A percentile compares a stretch with the other conserved stretches of the same genome.
phyloP scores from a whole-genome alignment of 2,329 filamentous ascomycete species.

The Rutstroemia sp. region DNA sequence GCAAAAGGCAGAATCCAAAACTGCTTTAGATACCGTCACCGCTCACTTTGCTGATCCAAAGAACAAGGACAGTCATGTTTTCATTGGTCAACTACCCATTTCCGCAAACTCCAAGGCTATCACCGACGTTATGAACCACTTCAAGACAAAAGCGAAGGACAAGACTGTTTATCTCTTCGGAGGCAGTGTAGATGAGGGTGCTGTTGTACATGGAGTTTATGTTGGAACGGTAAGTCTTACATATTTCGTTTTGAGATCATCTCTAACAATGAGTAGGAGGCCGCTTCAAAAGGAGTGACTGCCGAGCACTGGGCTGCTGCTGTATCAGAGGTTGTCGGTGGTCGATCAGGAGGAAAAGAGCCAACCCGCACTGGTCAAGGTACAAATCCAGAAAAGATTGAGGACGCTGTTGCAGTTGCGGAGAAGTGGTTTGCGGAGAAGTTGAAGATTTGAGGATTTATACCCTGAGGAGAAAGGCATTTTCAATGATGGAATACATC shows the following conservation, averaged over 20 bases:
- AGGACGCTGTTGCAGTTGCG: conserved; percentile 75
- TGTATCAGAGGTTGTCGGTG: conserved; percentile 75
- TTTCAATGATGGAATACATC: background rate
- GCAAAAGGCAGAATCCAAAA: conserved; percentile 87
- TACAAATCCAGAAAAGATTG: conserved; percentile 71
- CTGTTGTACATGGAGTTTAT: conserved; percentile 82
- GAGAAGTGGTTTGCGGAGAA: conserved; percentile 76
- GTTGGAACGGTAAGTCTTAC: conserved; percentile 64
- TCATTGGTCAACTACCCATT: conserved; percentile 70
- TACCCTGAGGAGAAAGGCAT: conserved; percentile 7
- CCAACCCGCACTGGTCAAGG: conserved; percentile 84
- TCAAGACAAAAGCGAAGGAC: conserved; percentile 79
- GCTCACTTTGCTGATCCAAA: conserved; percentile 57
- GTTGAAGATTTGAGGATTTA: conserved; percentile 44
- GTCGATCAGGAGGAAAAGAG: conserved; percentile 89
- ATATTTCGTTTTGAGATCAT: background rate
- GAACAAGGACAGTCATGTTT: conserved; percentile 60
- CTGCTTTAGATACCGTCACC: conserved; percentile 72
- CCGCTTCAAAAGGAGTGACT: conserved; percentile 64
- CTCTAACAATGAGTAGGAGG: conserved; percentile 39
- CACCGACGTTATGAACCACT: conserved; percentile 79
- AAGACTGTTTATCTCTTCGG: conserved; percentile 84
- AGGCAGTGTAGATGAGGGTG: conserved; percentile 58
- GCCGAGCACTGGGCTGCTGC: conserved; percentile 78
- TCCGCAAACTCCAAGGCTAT: conserved; percentile 79